Base-by-base conservation (phyloP, 1,284 basidiomycete species). In the Trichosporon faecale region DNA sequence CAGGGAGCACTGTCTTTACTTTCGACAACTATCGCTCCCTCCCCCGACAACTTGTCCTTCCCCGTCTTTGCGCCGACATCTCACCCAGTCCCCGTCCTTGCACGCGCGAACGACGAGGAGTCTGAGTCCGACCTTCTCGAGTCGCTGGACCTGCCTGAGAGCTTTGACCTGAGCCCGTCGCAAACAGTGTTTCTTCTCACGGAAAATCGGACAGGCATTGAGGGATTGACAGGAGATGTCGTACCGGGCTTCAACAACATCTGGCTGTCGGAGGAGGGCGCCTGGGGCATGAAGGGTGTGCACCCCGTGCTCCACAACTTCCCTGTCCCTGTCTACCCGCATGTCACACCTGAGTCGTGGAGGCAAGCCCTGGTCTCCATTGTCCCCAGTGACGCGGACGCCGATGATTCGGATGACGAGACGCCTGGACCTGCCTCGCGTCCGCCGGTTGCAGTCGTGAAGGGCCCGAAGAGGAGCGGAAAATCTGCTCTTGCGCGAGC, bases 401-500 rank as follows among this genome's bases (percentile, higher is more conserved):
- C 57, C 16, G 65, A n/a, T 37, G 33, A 9, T 18, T 61, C 57
- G 86, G 70, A 72, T 16, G 74, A 68, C 14, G 72, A 73, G 16
- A 65, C 3, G 64, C 68, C 18, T 33, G 70, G 73, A 2, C 71
- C 73, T 7, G 76, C 66, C 2, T 72, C 75, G 2, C 61, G 72
- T 4, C 72, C 74, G 2, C 79, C 84, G 0, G 76, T 86, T 0
- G 83, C 82, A 72, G 78, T 98, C 0, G 86, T 98, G 18, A 91
- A 90, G 76, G 95, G 96, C 0, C 87, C 91, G 0, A 96, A 93
- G 81, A 90, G 92, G 67, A 87, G 89, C 9, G 95, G 96, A 0
- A 98, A 99, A 83, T 96, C 93, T 72, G 92, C 93, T 0, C 90
- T 98, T 74, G 88, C 91, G 0, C 86, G 91, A 64, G 88, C 89